Conservation (phyloP, 169 alveolate species). For the Eimeria necatrix region DNA sequence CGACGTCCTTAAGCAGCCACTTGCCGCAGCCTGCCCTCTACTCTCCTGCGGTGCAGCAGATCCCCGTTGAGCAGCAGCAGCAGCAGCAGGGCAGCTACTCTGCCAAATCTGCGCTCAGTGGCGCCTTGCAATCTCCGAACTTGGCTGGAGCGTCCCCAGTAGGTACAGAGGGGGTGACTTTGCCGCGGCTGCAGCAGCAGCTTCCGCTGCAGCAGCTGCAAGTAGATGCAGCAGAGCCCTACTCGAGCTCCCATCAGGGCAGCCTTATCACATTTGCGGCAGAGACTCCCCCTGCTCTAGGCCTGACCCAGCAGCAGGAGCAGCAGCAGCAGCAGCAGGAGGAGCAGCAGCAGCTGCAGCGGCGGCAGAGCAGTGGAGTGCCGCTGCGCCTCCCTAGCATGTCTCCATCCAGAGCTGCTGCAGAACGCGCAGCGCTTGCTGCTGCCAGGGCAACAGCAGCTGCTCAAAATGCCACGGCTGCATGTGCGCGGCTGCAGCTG, state of each 20-base stretch:
- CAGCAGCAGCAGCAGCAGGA: slow-evolving; percentile 30
- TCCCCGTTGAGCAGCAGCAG: slow-evolving; percentile 6
- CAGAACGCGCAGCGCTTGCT: slow-evolving; percentile 57
- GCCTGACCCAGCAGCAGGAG: background rate
- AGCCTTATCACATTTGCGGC: slow-evolving; percentile 58
- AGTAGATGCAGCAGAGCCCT: background rate
- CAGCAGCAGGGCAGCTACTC: slow-evolving; percentile 11
- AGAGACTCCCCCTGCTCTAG: slow-evolving; percentile 23
- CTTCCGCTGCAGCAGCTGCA: slow-evolving; percentile 55
- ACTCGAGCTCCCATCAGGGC: background rate
- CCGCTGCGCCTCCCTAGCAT: background rate
- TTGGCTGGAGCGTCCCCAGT: background rate
- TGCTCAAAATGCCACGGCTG: slow-evolving; percentile 56
- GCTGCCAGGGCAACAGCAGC: slow-evolving; percentile 51
- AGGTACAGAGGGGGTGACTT: background rate
- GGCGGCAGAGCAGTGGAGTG: background rate
- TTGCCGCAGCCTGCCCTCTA: background rate
- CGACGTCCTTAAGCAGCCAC: background rate
- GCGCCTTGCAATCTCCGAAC: background rate
- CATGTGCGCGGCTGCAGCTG: slow-evolving; percentile 53
- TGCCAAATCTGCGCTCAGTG: background rate
- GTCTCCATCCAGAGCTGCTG: slow-evolving; percentile 64
- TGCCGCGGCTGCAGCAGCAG: slow-evolving; percentile 34
- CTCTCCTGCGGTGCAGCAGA: slow-evolving; percentile 9
- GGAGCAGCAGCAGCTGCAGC: slow-evolving; percentile 22